Base-by-base conservation (phyloP, 129 eudicot species). In the Chrysanthemum lavandulifolium region DNA sequence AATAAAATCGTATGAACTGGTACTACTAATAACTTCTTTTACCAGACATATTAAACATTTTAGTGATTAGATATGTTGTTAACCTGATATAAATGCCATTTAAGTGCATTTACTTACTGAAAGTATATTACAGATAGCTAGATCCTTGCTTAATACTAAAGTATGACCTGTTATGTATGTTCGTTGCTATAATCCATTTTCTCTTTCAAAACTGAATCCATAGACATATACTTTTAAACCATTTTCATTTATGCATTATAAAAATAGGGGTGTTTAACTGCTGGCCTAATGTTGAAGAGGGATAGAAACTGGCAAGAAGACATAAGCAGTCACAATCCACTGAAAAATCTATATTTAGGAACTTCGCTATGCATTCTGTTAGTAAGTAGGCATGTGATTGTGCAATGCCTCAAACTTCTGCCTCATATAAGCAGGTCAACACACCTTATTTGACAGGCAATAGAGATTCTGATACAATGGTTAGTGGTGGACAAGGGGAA, bases 311-410 rank as follows among this genome's bases (percentile, higher is more conserved):
- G 73, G 85, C 84, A 66, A 89, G 97, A 77, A 83, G 97, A 76
- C 95, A 86, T 61, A 85, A 72, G 62, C 99, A 88, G 73, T 68
- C 99, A 27, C 89, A 95, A 73, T 84, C 87, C 81, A 81, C 86
- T 36, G 97, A 95, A 19, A 89, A 90, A 73, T 95, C 99, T 21
- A 73, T 95, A 65, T 88, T 95, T 69, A 47, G 80, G 74, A 95
- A 95, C 65, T 95, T 95, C 16, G 97, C 99, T 65, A 90, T 90
- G 99, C 99, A 95, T 78, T 95, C 97, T 29, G 97, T 95, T 29
- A 83, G 97, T 78, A 86, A 90, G 21, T 19, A 19, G 21, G 21
- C 0, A 19, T 19, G 21, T 19, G 21, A 19, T 19, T 19, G 21
- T 19, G 21, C 21, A 19, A 19, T 19, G 21, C 21, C 21, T 19